Base-by-base conservation (phyloP, 768 basidiomycete genomes). In the Naganishia kalamii region DNA sequence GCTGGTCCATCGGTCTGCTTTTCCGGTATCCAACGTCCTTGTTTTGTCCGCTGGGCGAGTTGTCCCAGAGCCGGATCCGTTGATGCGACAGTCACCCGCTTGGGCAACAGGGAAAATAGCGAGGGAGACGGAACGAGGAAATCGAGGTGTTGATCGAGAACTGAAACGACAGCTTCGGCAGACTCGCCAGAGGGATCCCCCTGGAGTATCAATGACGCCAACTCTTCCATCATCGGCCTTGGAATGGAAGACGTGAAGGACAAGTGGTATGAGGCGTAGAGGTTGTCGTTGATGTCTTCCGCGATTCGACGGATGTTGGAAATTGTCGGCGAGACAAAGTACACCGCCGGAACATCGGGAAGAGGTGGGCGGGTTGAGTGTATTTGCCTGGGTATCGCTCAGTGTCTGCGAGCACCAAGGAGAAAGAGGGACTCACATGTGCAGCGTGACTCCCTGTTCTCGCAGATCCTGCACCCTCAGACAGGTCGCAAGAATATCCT, bases 121-220 rank as follows among this genome's bases (percentile, higher is more conserved):
- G 90, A 90, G 3, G 89, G 85, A 2, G 92, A 92, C 30, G 96
- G 96, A 1, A 90, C 84, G 50, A 99, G 88, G 79, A 97, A 99
- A 52, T 96, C 93, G 19, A 99, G 84, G 75, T 97, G 94, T 79
- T 99, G 96, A 75, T 99, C 96, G 48, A 92, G 84, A 27, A 99
- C 88, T 86, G 96, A 77, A 0, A 69, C 65, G 67, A 70, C 72
- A 27, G 69, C 54, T 43, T 71, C 69, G n/a, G 65, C 67, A 12
- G 70, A 69, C 6, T 68, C 30, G 7, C 71, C 73, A 8, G 68
- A 68, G 0, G 73, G 71, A 64, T 74, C 73, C 23, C 73, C 88
- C 54, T 85, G 83, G 0, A 96, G 92, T 6, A 93, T 90, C 15
- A 86, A 83, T 13, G 87, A 87, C 0, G 96, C 94, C 23, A 99